Conservation (phyloP, 208 protist genomes). For the Wallacemonas sp. region DNA sequence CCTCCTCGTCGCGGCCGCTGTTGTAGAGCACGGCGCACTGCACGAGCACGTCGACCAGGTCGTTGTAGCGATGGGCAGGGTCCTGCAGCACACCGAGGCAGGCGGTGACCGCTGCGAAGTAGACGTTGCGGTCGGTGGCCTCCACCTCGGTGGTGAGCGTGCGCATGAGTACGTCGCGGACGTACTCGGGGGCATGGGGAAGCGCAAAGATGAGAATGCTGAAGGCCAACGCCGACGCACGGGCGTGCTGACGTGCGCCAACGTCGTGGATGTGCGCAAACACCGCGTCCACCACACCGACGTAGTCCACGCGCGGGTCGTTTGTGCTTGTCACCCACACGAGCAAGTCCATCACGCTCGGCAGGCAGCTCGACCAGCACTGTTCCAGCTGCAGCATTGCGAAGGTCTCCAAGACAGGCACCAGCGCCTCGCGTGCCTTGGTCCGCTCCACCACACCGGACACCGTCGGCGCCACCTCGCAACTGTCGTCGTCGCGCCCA, state of each 20-base stretch:
- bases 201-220: constrained; percentile 46
- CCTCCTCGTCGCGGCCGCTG: constrained; percentile 74
- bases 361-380: constrained; percentile 77
- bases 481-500: not conserved
- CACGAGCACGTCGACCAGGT: constrained; percentile 54
- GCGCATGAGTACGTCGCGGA: constrained; percentile 33
- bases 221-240: constrained; percentile 63
- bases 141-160: constrained; percentile 31
- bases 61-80: constrained; percentile 17
- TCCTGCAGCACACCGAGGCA: constrained; percentile 58
- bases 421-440: constrained; percentile 12
- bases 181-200: constrained; percentile 39
- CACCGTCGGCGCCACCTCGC: not conserved
- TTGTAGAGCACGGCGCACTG: constrained; percentile 75
- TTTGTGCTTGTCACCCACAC: constrained; percentile 44
- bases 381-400: constrained; percentile 60
- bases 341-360: constrained; percentile 76
- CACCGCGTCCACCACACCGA: constrained; percentile 50
- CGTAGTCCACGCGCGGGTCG: constrained; percentile 31
- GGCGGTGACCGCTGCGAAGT: constrained; percentile 60
- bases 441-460: not conserved
- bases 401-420: constrained; percentile 48
- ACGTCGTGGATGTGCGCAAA: constrained; percentile 69
- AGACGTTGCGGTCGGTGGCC: constrained; percentile 66
- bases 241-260: constrained; percentile 59